Evolutionary conservation across 306 rosid species (phyloP).

Genomic region (Vicia villosa): DNA sequence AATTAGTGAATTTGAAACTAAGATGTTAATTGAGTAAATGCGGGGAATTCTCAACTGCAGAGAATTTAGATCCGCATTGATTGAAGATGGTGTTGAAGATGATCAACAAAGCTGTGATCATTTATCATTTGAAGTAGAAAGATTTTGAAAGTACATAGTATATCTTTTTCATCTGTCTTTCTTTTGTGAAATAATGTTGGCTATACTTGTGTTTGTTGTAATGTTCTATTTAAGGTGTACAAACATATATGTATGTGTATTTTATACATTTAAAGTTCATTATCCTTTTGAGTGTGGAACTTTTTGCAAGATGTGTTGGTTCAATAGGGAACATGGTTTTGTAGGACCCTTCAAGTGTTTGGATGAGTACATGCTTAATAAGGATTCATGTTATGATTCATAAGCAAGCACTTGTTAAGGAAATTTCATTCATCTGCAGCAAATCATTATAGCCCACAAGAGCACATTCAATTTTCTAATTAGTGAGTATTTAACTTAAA

Average conservation of each 20-base stretch:
- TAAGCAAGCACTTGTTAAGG: neutral
- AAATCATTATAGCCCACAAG: neutral
- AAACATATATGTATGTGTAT: neutral
- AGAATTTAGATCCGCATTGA: neutral
- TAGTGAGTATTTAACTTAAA: neutral
- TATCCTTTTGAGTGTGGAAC: neutral
- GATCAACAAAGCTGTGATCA: slow-evolving; percentile 3
- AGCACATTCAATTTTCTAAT: neutral
- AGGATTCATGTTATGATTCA: neutral
- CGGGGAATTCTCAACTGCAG: neutral
- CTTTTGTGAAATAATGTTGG: neutral
- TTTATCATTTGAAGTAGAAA: slow-evolving; percentile 2
- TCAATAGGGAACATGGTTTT: neutral
- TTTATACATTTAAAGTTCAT: slow-evolving; percentile 2
- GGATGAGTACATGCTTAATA: neutral
- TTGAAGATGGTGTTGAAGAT: neutral
- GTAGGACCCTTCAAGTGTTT: neutral
- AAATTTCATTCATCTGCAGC: neutral
- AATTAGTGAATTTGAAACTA: neutral
- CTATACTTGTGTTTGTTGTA: slow-evolving; percentile 5
- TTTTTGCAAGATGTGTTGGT: neutral
- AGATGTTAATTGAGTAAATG: neutral
- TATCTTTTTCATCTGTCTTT: neutral
- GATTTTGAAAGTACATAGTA: neutral
- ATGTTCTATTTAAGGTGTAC: slow-evolving; percentile 10